Percentiles rank a stretch among this genome's conserved stretches.
Evolutionary conservation across 331 rosid genomes (phyloP).

Genomic region (Malus hybrid): DNA sequence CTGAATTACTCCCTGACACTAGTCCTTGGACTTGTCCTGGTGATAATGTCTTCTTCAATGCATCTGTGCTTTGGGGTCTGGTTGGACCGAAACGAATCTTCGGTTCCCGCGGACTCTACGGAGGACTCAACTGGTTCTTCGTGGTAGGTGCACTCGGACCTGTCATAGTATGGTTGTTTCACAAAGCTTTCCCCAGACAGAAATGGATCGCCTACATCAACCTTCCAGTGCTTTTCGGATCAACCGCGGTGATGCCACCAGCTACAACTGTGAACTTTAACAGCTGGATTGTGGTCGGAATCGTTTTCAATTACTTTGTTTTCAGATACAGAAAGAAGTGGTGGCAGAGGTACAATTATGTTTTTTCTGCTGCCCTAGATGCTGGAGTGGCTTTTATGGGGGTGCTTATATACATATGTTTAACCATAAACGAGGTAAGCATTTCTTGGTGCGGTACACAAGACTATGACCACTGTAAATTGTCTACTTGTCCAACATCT

Average conservation of each 20-base stretch:
- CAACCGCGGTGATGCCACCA: slow-evolving; percentile 30
- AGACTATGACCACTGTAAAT: background rate
- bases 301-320: slow-evolving; percentile 19
- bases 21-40: slow-evolving; percentile 29
- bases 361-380: slow-evolving; percentile 28
- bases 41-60: slow-evolving; percentile 25
- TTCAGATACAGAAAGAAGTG: slow-evolving; percentile 29
- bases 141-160: slow-evolving; percentile 24
- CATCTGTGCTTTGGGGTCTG: slow-evolving; percentile 31
- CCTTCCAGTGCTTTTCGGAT: slow-evolving; percentile 29
- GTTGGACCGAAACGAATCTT: slow-evolving; percentile 24
- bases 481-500: slow-evolving; percentile 13
- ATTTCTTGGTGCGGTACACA: slow-evolving; percentile 29
- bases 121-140: slow-evolving; percentile 28
- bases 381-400: slow-evolving; percentile 40
- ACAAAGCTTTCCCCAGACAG: slow-evolving; percentile 17
- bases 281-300: slow-evolving; percentile 28
- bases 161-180: slow-evolving; percentile 1
- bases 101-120: slow-evolving; percentile 16
- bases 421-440: slow-evolving; percentile 2
- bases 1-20: background rate
- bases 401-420: slow-evolving; percentile 13
- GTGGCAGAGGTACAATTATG: slow-evolving; percentile 36
- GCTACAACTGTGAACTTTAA: slow-evolving; percentile 27
- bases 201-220: slow-evolving; percentile 28